Percentiles rank a stretch among this genome's conserved stretches.
These are phyloP conservation scores for Beauveria sp. DNA, from an alignment of 2,329 filamentous ascomycete species.

Conservation along the genomic window DNA sequence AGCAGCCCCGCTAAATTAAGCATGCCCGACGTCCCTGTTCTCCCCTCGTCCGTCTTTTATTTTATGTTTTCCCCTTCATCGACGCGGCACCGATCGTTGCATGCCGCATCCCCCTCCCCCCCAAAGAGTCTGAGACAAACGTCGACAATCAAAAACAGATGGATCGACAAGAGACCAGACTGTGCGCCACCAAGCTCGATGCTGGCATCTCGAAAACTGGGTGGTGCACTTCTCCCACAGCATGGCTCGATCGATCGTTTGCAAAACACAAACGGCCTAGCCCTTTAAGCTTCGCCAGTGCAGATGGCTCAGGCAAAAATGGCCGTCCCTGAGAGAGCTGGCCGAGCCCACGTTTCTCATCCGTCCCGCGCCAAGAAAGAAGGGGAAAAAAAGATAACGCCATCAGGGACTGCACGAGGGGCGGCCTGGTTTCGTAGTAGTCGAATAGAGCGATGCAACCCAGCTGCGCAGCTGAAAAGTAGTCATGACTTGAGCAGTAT, in stretches of 20 bases:
- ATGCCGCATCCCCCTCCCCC: no score
- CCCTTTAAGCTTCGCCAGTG: not conserved
- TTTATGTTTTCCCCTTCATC: not conserved
- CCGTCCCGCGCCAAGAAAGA: not conserved
- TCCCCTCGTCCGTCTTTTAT: not conserved
- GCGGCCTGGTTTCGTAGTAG: not conserved
- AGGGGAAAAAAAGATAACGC: not conserved
- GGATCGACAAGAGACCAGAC: no score
- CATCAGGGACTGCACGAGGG: not conserved
- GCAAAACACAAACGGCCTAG: not conserved
- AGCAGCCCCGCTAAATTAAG: not conserved
- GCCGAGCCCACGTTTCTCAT: constrained; percentile 7
- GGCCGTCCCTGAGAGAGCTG: not conserved
- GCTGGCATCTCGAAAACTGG: no score
- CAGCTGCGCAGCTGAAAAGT: not conserved
- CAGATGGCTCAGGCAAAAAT: constrained; percentile 1
- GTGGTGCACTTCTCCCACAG: not conserved
- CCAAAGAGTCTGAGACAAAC: no score
- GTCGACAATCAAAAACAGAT: no score
- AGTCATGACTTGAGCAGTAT: not conserved
- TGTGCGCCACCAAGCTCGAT: no score
- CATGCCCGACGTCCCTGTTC: not conserved
- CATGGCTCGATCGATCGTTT: not conserved
- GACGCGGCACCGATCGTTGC: not conserved
- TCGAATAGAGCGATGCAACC: not conserved